A percentile compares a stretch with the other conserved stretches of the same genome.
Evolutionary conservation across 495 filamentous ascomycete species (phyloP).

Genomic region (Talaromyces nanjingensis): DNA sequence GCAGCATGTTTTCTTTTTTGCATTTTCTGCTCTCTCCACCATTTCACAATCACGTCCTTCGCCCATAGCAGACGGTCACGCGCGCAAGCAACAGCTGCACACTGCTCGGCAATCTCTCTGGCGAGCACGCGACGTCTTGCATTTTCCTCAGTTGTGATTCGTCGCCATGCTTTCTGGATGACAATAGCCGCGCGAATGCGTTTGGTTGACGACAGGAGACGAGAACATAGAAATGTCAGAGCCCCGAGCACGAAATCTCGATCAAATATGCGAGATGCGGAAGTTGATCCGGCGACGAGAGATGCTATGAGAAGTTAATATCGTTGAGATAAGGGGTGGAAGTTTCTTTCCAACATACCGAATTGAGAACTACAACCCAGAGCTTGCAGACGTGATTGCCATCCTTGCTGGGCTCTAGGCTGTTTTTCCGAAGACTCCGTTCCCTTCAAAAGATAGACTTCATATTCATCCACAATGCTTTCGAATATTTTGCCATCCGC

Average conservation of each 20-base stretch:
- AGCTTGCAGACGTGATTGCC: conserved; percentile 23
- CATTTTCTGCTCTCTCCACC: conserved; percentile 28
- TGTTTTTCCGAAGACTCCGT: neutral
- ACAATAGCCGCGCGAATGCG: conserved; percentile 35
- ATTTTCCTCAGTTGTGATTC: conserved; percentile 19
- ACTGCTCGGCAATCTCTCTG: conserved; percentile 36
- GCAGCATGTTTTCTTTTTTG: neutral
- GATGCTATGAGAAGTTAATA: conserved; percentile 17
- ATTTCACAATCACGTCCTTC: conserved; percentile 39
- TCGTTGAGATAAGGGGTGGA: neutral
- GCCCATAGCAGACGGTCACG: conserved; percentile 40
- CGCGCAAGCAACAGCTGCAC: conserved; percentile 37
- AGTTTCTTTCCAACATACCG: conserved; percentile 25
- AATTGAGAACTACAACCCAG: conserved; percentile 39
- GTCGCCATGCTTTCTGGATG: conserved; percentile 39
- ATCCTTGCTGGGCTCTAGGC: neutral
- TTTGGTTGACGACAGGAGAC: conserved; percentile 47
- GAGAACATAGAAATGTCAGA: conserved; percentile 57
- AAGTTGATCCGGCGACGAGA: conserved; percentile 26
- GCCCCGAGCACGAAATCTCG: conserved; percentile 45
- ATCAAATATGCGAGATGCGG: conserved; percentile 32
- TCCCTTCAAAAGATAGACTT: conserved; percentile 25
- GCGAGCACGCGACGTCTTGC: conserved; percentile 32
- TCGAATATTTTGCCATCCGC: conserved; percentile 49
- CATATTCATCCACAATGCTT: conserved; percentile 54